Base-by-base conservation (phyloP, 371 early-diverging fungal species). In the Rhizopus sp. region DNA sequence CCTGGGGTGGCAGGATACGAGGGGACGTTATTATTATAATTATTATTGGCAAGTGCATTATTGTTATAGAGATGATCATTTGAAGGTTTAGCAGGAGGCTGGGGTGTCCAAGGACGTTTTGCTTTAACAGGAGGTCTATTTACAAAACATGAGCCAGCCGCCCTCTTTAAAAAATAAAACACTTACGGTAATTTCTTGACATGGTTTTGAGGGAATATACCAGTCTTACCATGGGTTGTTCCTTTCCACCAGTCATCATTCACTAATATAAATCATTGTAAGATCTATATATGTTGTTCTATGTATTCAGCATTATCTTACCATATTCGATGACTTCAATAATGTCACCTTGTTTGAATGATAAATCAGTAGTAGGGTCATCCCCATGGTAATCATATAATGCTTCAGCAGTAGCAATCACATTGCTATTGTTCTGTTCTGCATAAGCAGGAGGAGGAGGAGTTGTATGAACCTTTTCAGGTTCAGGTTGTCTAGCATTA, bases 171-270 rank as follows among this genome's bases (percentile, higher is more conserved):
- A 38, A 59, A 52, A 40, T 6, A 23, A 8, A 3, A 7, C 5
- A 54, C 58, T 57, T 62, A 53, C 63, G 47, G 54, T 31, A 59
- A 38, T 55, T 53, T 55, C 35, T 54, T 63, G 16, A 94, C 92
- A 72, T 95, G 95, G 57, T 83, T 89, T 3, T 87, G 84, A 7
- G 97, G 97, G 54, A 96, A 87, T 15, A 88, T 81, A 0, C 96
- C 97, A 8, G 75, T 73, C 6, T 69, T 57, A 10, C 90, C 91
- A 56, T 85, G 69, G n/a, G 51, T 48, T 9, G 55, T 72, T 80
- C 88, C 91, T 74, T 87, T 81, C 83, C 88, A 83, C 93, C 93
- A 92, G 40, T 59, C 57, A 37, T 64, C 54, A 39, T 60, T 65
- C 4, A 60, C 53, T 32, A 55, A 17, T 31, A n/a, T 7, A 3